Evolutionary conservation across 2,329 filamentous ascomycete species (phyloP), one percentile per base, ranked within the genome.

Genomic region (Ciborinia camelliae): DNA sequence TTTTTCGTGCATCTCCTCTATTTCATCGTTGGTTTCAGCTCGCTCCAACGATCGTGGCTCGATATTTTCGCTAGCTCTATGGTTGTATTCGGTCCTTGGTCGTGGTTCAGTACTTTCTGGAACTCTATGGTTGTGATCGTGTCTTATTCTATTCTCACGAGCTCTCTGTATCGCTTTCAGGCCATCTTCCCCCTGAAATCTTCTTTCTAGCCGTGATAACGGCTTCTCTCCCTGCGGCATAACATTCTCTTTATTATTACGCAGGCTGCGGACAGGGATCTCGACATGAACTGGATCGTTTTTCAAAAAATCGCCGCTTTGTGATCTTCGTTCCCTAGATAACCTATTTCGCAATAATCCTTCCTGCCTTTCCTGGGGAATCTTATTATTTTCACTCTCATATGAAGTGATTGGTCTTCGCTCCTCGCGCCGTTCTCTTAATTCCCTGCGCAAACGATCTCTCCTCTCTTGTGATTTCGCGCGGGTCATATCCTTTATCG

Each of bases 1-100:
- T 55, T 62, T 69, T 30, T 70, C 67, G 48, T 71, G 60, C 43
- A 65, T 63, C n/a, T 65, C 62, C 37, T 66, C 66, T 15, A 15
- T 50, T 30, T 66, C 61, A 47, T 61, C 48, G 3, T 57, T 63
- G 18, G 10, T n/a, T 37, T 51, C 54, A 23, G 7, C 12, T 50
- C 59, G 51, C 50, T 50, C 61, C 43, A 65, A 43, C 9, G 55
- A 64, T 32, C 63, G 26, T n/a, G 43, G 55, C 55, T 48, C 30
- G 9, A 26, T 3, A 26, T 37, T 59, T 26, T 35, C 55, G 20
- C 1, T 3, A 26, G 30, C n/a, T 20, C n/a, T 47, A 20, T 23
- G 55, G 8, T 2, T 47, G 30, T 35, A 12, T 47, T 58, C 55
- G 2, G 30, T 10, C 41, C n/a, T 58, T 45, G 20, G 12, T 30